phyloP scores from a whole-genome alignment of 495 filamentous ascomycete genomes.

The Tuber magnatum region DNA sequence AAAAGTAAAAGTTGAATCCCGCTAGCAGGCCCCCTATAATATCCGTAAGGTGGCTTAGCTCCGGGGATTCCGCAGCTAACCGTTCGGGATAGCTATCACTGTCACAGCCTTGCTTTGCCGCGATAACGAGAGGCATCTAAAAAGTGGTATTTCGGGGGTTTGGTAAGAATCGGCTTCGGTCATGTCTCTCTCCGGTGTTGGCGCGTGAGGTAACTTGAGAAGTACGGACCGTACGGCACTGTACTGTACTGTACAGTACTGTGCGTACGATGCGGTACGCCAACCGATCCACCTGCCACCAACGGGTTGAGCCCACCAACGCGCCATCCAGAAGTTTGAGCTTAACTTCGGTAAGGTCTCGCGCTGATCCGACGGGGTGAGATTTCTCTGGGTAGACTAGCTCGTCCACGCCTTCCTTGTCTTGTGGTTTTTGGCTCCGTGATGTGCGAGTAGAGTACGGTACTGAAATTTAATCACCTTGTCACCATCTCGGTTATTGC shows the following conservation, averaged over 20 bases:
- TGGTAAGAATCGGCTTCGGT: no score
- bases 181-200: no score
- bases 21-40: neutral
- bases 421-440: neutral
- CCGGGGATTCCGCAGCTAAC: no score
- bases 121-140: no score
- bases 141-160: no score
- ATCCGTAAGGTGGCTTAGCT: neutral
- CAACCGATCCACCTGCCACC: neutral
- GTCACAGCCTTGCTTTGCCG: no score
- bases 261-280: no score
- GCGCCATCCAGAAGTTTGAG: neutral
- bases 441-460: neutral
- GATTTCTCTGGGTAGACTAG: neutral
- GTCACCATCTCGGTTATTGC: neutral
- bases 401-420: no score
- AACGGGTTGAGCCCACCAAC: neutral
- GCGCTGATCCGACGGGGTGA: neutral
- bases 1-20: neutral
- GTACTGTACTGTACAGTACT: no score
- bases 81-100: no score
- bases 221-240: no score
- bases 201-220: no score
- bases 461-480: neutral
- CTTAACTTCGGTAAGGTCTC: neutral